Percentiles rank a stretch among this genome's conserved stretches.
Evolutionary conservation across 768 basidiomycete genomes (phyloP).

Genomic region (Boletus rex-veris): DNA sequence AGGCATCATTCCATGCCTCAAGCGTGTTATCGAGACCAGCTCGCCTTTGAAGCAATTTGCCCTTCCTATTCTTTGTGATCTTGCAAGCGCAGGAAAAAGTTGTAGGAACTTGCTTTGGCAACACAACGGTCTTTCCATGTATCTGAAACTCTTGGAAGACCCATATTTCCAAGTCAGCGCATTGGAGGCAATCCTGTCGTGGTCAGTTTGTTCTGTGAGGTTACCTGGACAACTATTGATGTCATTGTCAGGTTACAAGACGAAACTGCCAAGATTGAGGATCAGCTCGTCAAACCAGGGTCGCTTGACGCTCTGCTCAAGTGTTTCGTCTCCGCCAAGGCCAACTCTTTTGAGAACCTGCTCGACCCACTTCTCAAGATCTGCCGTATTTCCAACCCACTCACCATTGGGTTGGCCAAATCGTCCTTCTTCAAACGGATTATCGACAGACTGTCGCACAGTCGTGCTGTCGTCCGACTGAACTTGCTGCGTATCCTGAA

Average conservation of each 20-base stretch:
- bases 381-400: conserved; percentile 67
- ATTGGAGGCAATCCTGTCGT: conserved; percentile 84
- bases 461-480: conserved; percentile 82
- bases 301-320: conserved; percentile 66
- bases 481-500: conserved; percentile 84
- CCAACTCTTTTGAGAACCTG: conserved; percentile 88
- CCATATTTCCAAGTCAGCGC: conserved; percentile 92
- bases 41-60: conserved; percentile 98
- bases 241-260: conserved; percentile 76
- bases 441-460: conserved; percentile 72
- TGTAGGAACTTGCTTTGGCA: conserved; percentile 90
- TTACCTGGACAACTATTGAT: conserved; percentile 1
- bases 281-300: conserved; percentile 66
- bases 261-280: conserved; percentile 91
- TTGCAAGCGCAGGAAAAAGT: conserved; percentile 92
- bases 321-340: conserved; percentile 82
- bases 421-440: conserved; percentile 85
- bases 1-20: conserved; percentile 89
- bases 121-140: conserved; percentile 83
- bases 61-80: conserved; percentile 92
- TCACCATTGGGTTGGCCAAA: conserved; percentile 77
- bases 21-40: conserved; percentile 80
- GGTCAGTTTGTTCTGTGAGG: conserved; percentile 45
- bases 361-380: conserved; percentile 93
- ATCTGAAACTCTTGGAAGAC: conserved; percentile 73